Conservation (phyloP, 352 stramenopile species). For the Pythium guiyangense region DNA sequence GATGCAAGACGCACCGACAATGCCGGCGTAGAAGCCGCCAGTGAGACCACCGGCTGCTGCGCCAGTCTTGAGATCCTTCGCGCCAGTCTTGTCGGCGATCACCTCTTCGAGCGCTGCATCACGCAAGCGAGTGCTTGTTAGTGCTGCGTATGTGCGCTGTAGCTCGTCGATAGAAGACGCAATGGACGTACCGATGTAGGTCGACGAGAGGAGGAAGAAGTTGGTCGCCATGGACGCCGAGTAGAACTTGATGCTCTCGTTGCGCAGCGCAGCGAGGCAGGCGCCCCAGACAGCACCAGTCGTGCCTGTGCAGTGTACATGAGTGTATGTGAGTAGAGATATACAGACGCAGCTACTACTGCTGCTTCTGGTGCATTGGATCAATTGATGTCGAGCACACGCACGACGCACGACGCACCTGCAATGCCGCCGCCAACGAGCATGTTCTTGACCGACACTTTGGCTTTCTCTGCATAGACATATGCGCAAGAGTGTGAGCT, state of each 20-base stretch:
- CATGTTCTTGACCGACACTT: conserved; percentile 65
- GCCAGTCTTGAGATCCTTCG: conserved; percentile 57
- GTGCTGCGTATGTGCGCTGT: not conserved
- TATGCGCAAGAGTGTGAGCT: not conserved
- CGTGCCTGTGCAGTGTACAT: conserved; percentile 19
- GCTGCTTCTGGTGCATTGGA: no score
- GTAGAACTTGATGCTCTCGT: conserved; percentile 80
- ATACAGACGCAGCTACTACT: no score
- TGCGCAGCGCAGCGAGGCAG: conserved; percentile 57
- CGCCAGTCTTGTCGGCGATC: conserved; percentile 61
- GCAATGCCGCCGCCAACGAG: conserved; percentile 52
- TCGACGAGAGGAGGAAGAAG: conserved; percentile 80
- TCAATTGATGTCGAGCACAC: no score
- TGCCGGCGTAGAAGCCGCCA: conserved; percentile 62
- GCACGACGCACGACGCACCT: conserved; percentile 19
- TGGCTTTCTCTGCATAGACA: conserved; percentile 52
- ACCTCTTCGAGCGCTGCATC: conserved; percentile 67
- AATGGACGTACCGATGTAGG: conserved; percentile 61
- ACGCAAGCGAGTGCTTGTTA: not conserved
- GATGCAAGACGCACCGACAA: conserved; percentile 64
- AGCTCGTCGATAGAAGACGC: not conserved
- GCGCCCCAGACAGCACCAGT: conserved; percentile 53
- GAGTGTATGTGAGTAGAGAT: no score
- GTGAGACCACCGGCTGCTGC: conserved; percentile 51
- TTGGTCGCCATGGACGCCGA: conserved; percentile 80